Evolutionary conservation across 805 yeast genomes (phyloP).

Genomic region (Osmozyma mogii): DNA sequence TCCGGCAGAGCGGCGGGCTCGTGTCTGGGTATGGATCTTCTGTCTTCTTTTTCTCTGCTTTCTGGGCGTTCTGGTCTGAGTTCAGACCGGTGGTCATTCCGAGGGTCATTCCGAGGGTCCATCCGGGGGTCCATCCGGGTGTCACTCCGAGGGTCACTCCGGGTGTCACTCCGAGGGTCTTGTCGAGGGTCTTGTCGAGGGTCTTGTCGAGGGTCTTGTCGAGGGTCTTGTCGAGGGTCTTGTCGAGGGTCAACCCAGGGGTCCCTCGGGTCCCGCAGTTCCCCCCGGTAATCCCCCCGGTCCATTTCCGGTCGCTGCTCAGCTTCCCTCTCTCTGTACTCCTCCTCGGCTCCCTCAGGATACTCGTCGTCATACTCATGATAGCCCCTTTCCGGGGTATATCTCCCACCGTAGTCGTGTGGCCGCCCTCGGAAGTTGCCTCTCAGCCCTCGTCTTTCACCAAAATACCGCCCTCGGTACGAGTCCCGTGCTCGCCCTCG

Average conservation of each 20-base stretch:
- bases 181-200: constrained; percentile 2
- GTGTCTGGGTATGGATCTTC: background rate
- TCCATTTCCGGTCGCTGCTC: too few relatives aligned
- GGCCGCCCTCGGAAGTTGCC: too few relatives aligned
- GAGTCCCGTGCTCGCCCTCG: too few relatives aligned
- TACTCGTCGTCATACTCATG: too few relatives aligned
- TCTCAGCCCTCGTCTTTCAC: too few relatives aligned
- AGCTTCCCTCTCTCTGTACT: constrained; percentile 13
- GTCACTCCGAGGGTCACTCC: background rate
- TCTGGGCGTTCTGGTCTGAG: background rate
- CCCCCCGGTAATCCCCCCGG: too few relatives aligned
- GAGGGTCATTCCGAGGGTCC: background rate
- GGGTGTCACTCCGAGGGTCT: background rate
- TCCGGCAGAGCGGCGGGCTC: background rate
- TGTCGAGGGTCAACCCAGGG: background rate
- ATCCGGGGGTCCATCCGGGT: background rate
- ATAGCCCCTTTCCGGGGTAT: too few relatives aligned
- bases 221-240: constrained; percentile 1
- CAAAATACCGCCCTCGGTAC: too few relatives aligned
- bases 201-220: constrained; percentile 2
- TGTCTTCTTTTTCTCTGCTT: background rate
- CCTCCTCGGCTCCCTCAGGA: constrained; percentile 14
- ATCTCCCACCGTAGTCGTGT: too few relatives aligned
- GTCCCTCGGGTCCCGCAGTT: too few relatives aligned
- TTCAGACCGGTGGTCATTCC: background rate